phyloP scores from a whole-genome alignment of 1,284 basidiomycete genomes.

The Coniferiporia sulphurascens region DNA sequence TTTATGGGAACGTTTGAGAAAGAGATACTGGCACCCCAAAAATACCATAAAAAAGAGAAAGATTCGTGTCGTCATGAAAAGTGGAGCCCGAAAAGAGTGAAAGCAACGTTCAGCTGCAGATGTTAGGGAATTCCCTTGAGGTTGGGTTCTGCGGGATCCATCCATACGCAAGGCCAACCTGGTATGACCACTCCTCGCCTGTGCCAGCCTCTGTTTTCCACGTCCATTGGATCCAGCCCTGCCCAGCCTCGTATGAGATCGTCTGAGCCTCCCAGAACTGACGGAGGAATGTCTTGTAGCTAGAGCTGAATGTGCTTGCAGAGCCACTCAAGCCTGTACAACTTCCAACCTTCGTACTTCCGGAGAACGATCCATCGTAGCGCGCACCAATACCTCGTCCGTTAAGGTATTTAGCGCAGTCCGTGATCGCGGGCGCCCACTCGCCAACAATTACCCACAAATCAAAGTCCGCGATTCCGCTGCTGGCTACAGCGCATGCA shows the following conservation, averaged over 20 bases:
- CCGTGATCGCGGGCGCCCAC: slow-evolving; percentile 80
- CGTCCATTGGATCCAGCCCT: slow-evolving; percentile 70
- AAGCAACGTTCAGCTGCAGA: slow-evolving; percentile 33
- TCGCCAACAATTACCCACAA: slow-evolving; percentile 81
- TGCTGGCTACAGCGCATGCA: slow-evolving; percentile 50
- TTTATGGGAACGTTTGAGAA: neutral
- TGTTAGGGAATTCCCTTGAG: slow-evolving; percentile 41
- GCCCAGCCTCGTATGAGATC: slow-evolving; percentile 55
- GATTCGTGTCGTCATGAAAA: neutral
- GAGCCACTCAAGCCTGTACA: slow-evolving; percentile 73
- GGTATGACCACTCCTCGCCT: slow-evolving; percentile 75
- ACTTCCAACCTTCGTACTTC: slow-evolving; percentile 62
- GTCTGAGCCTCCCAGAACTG: slow-evolving; percentile 84
- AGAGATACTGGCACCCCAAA: neutral
- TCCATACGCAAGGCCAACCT: slow-evolving; percentile 70
- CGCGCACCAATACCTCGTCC: slow-evolving; percentile 67
- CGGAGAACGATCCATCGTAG: slow-evolving; percentile 75
- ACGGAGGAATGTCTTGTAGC: slow-evolving; percentile 81
- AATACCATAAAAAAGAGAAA: neutral
- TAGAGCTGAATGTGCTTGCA: slow-evolving; percentile 64
- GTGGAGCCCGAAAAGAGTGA: neutral
- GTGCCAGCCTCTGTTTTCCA: slow-evolving; percentile 55
- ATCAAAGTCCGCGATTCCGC: slow-evolving; percentile 45
- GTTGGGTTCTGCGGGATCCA: slow-evolving; percentile 77
- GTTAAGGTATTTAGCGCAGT: slow-evolving; percentile 80